These are phyloP conservation scores for Tricholoma terreum DNA, from an alignment of 768 basidiomycete species.

Conservation along the genomic window DNA sequence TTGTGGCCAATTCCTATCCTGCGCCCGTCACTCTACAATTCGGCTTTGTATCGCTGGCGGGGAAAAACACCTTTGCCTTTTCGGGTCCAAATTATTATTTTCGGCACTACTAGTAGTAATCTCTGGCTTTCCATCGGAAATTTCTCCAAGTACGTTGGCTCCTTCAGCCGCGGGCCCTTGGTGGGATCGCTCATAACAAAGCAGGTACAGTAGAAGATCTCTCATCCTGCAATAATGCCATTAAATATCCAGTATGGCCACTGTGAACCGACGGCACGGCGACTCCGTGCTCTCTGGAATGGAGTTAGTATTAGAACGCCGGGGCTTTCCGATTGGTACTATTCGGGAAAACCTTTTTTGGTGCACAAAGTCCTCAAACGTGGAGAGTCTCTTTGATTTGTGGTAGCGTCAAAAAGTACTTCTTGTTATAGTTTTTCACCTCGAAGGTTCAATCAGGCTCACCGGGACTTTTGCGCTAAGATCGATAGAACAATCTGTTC, in stretches of 20 bases:
- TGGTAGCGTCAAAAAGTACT: not conserved
- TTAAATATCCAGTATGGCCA: constrained; percentile 5
- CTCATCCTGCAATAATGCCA: constrained; percentile 7
- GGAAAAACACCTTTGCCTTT: too few relatives aligned
- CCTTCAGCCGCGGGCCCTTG: constrained; percentile 2
- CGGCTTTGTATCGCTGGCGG: too few relatives aligned
- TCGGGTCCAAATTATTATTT: too few relatives aligned
- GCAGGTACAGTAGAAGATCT: not conserved
- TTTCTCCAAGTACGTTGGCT: constrained; percentile 18
- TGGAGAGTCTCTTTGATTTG: not conserved
- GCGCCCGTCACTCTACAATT: too few relatives aligned
- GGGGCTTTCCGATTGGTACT: constrained; percentile 13
- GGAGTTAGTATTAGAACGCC: constrained; percentile 9
- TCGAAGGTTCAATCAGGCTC: not conserved
- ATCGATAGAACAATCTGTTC: not conserved
- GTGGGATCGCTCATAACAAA: not conserved
- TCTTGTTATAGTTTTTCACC: not conserved
- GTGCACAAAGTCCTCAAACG: not conserved
- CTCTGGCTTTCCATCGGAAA: constrained; percentile 14
- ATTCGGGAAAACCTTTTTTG: constrained; percentile 5
- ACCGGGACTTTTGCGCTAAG: not conserved
- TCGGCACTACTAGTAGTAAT: constrained; percentile 1
- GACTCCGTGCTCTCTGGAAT: constrained; percentile 22
- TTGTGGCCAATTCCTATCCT: not conserved
- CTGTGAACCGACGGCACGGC: constrained; percentile 12